Conservation (phyloP, 78 protist genomes). For the Emiliania huxleyi region DNA sequence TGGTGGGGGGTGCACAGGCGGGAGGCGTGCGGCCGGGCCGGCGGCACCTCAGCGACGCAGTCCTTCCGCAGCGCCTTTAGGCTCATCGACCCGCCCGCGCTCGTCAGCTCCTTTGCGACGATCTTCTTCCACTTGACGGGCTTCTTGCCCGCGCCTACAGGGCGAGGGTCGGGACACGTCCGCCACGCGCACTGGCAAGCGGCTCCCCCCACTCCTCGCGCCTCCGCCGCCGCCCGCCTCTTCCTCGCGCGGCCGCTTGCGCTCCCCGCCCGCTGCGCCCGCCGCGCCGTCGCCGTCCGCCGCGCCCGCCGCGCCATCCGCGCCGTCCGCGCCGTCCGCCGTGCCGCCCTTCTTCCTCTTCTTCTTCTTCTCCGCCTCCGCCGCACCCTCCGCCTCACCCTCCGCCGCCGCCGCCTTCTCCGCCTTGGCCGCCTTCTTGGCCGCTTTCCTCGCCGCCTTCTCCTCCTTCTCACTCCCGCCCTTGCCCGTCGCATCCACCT, state of each 20-base stretch:
- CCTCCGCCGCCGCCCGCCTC: neutral
- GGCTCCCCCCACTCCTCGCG: neutral
- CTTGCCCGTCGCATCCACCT: no score
- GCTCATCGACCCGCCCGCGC: neutral
- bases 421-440: neutral
- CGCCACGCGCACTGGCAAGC: neutral
- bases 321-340: neutral
- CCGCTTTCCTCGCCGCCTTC: neutral
- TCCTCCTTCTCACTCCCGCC: no score
- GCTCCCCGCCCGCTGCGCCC: neutral
- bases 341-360: neutral
- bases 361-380: neutral
- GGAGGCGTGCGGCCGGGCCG: neutral
- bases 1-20: neutral
- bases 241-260: neutral
- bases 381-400: neutral
- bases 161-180: no score
- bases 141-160: neutral
- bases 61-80: neutral
- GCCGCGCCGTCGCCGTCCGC: neutral
- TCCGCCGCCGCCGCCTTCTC: neutral
- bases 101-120: neutral
- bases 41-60: neutral
- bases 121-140: constrained; percentile 4
- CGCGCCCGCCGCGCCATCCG: neutral